A percentile compares a stretch with the other conserved stretches of the same genome.
These are phyloP conservation scores for Alopecurus myosuroides DNA, from an alignment of 176 grass and related monocot genomes.

Conservation along the genomic window DNA sequence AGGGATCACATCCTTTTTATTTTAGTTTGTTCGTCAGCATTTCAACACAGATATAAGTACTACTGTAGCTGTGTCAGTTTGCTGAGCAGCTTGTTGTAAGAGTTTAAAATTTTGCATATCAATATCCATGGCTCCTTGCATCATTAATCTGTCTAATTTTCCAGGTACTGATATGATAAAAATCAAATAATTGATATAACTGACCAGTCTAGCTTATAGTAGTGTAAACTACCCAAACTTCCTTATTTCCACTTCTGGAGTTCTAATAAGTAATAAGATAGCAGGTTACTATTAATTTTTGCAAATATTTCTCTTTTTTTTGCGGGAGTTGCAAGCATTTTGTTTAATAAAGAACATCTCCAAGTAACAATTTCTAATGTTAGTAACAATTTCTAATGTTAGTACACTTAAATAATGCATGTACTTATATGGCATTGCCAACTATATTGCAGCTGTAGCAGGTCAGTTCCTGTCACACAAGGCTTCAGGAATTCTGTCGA, in stretches of 20 bases:
- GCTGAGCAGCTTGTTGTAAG: not conserved
- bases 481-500: conserved; percentile 77
- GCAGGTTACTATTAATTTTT: not conserved
- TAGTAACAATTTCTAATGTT: not conserved
- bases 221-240: not conserved
- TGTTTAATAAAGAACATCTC: not conserved
- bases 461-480: conserved; percentile 88
- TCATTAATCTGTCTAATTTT: not conserved
- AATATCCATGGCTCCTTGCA: not conserved
- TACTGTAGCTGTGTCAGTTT: not conserved
- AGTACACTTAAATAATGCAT: not conserved
- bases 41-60: not conserved
- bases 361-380: not conserved
- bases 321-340: not conserved
- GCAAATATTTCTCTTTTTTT: not conserved
- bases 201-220: not conserved
- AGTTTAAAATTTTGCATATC: not conserved
- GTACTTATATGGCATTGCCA: not conserved
- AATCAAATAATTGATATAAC: not conserved
- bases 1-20: not conserved
- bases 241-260: not conserved
- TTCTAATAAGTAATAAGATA: no score
- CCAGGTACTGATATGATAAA: not conserved
- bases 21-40: not conserved
- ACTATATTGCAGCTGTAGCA: conserved; percentile 51